phyloP scores from a whole-genome alignment of 2,329 filamentous ascomycete species.

The Helminthosporium solani region DNA sequence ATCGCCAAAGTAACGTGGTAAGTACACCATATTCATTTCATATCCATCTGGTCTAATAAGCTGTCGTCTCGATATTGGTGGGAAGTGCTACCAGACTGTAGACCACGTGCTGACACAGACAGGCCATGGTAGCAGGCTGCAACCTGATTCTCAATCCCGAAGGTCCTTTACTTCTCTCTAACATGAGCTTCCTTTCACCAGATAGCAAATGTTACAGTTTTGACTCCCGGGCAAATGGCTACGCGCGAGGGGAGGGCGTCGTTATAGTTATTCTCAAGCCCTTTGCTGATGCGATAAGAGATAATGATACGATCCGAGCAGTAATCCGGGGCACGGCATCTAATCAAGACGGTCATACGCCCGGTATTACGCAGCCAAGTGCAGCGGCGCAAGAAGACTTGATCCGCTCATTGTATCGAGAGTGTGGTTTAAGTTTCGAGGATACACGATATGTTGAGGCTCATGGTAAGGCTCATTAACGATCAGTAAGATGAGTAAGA shows the following conservation, averaged over 20 bases:
- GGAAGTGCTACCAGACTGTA: background rate
- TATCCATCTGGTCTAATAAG: no score
- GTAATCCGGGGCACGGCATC: constrained; percentile 18
- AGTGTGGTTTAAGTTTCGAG: background rate
- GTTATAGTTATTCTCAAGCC: constrained; percentile 24
- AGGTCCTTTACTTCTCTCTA: background rate
- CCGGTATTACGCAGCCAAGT: constrained; percentile 2
- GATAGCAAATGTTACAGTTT: constrained; percentile 16
- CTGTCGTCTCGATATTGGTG: no score
- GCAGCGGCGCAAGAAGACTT: background rate
- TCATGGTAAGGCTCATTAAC: no score
- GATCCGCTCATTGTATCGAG: background rate
- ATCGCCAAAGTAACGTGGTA: constrained; percentile 1
- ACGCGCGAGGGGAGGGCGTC: constrained; percentile 63
- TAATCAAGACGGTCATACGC: constrained; percentile 13
- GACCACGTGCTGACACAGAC: no score
- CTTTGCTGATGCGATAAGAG: constrained; percentile 47
- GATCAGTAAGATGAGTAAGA: no score
- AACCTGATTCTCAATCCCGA: background rate
- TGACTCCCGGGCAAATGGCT: constrained; percentile 52
- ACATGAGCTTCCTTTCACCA: constrained; percentile 11
- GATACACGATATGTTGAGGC: constrained; percentile 34
- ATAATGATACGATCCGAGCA: constrained; percentile 26
- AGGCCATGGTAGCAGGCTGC: no score
- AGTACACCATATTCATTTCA: no score